Evolutionary conservation across 1,284 basidiomycete genomes (phyloP).

Genomic region (Pseudozyma thailandica): DNA sequence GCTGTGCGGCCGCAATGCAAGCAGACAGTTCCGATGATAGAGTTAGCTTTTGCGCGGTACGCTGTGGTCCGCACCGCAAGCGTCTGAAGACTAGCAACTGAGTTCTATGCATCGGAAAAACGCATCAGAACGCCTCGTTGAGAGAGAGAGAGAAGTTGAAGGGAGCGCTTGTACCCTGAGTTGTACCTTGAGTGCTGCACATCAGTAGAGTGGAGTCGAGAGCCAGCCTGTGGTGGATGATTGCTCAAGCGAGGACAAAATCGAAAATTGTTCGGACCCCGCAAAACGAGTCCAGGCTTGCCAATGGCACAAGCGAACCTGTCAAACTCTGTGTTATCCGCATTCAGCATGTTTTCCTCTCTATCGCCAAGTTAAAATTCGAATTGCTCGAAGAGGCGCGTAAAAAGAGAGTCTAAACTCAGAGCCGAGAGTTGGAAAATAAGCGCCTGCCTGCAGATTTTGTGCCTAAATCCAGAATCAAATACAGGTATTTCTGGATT

Average conservation of each 20-base stretch:
- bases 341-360: not conserved
- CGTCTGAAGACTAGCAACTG: conserved; percentile 6
- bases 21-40: not conserved
- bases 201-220: no score
- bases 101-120: no score
- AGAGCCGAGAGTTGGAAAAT: conserved; percentile 8
- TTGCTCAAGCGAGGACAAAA: no score
- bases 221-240: no score
- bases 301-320: not conserved
- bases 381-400: not conserved
- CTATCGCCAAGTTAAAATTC: not conserved
- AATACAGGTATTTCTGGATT: no score
- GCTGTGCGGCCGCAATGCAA: not conserved
- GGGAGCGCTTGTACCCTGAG: no score
- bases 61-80: conserved; percentile 8
- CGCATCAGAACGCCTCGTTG: no score
- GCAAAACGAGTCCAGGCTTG: conserved; percentile 7
- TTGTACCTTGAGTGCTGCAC: no score
- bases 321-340: not conserved
- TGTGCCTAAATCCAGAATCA: no score
- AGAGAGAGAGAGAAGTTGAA: no score
- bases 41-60: not conserved
- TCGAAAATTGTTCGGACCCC: not conserved
- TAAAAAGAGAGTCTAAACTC: conserved; percentile 22
- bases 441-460: not conserved